phyloP scores from a whole-genome alignment of 1,139 yeast genomes.

The Protomyces macrosporus region DNA sequence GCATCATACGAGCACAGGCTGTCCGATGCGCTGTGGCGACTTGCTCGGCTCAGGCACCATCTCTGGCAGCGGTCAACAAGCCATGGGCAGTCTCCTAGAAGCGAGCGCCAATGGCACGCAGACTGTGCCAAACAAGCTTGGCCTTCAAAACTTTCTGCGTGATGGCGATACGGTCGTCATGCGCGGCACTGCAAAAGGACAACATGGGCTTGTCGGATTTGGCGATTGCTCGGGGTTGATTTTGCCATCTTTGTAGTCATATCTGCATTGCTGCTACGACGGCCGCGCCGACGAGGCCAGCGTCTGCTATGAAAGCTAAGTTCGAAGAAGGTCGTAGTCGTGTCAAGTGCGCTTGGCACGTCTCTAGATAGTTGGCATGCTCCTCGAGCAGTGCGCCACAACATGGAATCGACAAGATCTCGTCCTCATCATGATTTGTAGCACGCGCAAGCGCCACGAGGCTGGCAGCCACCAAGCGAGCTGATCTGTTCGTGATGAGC shows the following conservation, averaged over 20 bases:
- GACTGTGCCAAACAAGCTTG: slow-evolving; percentile 29
- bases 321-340: slow-evolving; percentile 31
- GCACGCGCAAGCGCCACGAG: slow-evolving; percentile 49
- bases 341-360: slow-evolving; percentile 37
- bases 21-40: slow-evolving; percentile 35
- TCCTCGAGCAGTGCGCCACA: slow-evolving; percentile 86
- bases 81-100: slow-evolving; percentile 34
- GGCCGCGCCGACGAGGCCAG: slow-evolving; percentile 14
- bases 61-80: slow-evolving; percentile 31
- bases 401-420: slow-evolving; percentile 54
- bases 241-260: neutral
- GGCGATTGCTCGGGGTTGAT: slow-evolving; percentile 33
- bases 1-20: slow-evolving; percentile 36
- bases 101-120: slow-evolving; percentile 33
- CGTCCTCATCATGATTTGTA: slow-evolving; percentile 39
- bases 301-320: slow-evolving; percentile 8
- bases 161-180: slow-evolving; percentile 35
- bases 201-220: slow-evolving; percentile 32
- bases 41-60: slow-evolving; percentile 36
- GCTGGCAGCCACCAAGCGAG: slow-evolving; percentile 74
- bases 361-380: slow-evolving; percentile 72
- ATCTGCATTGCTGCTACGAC: neutral
- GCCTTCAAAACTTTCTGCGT: slow-evolving; percentile 31
- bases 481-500: slow-evolving; percentile 73
- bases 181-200: slow-evolving; percentile 30